Evolutionary conservation across 768 basidiomycete species (phyloP), one percentile per base, ranked within the genome.

Genomic region (Boletus rex-veris): DNA sequence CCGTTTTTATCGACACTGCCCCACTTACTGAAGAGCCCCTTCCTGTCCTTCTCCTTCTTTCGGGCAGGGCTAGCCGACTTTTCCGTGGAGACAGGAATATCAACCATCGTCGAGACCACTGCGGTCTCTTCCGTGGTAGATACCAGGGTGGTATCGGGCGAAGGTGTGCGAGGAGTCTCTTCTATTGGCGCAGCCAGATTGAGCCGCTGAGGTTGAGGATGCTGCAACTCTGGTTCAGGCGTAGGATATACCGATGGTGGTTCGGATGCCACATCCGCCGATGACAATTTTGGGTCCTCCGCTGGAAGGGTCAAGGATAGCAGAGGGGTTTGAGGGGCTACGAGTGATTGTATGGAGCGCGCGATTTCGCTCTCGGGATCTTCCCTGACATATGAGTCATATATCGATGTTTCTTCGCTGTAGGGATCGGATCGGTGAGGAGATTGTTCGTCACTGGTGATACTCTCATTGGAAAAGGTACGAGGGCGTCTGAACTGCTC

Each of bases 341-440:
- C 40, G 45, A 71, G 35, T 21, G 52, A 51, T 38, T 63, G 58
- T 15, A 62, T 45, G 31, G 69, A 62, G 41, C 53, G 60, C 12
- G 41, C 42, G 8, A 60, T 56, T 18, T 71, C 69, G 16, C 71
- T 71, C 10, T 83, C 80, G 7, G 84, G 80, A 8, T 84, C 84
- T 40, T 79, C 78, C 39, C 75, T 69, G 19, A 74, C 82, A 64
- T 98, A 96, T 11, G 91, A 81, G 61, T 95, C 93, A 64, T 88
- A 92, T 57, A 96, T 94, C 36, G 80, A 80, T 4, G 83, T 71
- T 59, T 94, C 92, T 55, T 92, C 90, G 54, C 84, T 87, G 62
- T 85, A 92, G 2, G 88, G 87, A 41, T 90, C 84, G 2, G 88
- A 88, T 47, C 86, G 46, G 59, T 63, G 43, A 59, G 69, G 31